A percentile compares a stretch with the other conserved stretches of the same genome.
Evolutionary conservation across 208 protist species (phyloP).

Genomic region (Trypanosoma mega): DNA sequence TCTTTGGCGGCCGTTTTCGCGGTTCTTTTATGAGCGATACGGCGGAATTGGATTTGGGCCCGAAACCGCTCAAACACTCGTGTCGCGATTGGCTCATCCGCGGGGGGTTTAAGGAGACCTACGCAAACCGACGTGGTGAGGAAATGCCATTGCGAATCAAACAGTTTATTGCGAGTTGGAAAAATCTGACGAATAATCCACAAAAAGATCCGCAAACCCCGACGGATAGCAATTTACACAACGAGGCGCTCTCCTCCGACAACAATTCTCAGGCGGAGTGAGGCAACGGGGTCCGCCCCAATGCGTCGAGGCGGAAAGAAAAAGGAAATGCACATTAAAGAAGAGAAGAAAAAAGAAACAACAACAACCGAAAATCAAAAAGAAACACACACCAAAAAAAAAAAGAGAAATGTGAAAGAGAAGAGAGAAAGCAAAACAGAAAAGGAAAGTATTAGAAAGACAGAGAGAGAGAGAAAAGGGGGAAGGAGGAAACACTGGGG

Average conservation of each 20-base stretch:
- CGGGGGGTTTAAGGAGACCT: conserved; percentile 17
- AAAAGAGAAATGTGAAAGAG: background rate
- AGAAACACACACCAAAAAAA: background rate
- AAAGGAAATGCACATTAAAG: background rate
- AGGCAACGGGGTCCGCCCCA: background rate
- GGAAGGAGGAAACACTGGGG: background rate
- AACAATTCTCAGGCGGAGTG: conserved; percentile 26
- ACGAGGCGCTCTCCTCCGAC: conserved; percentile 26
- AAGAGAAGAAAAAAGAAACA: conserved; percentile 1
- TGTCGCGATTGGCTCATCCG: conserved; percentile 63
- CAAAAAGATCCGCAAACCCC: conserved; percentile 12
- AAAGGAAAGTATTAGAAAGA: background rate
- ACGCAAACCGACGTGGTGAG: conserved; percentile 26
- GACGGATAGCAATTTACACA: conserved; percentile 7
- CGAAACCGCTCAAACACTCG: conserved; percentile 47
- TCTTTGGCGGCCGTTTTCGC: conserved; percentile 88
- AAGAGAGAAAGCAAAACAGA: background rate
- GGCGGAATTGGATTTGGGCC: conserved; percentile 66
- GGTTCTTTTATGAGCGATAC: conserved; percentile 87
- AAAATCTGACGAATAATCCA: conserved; percentile 9
- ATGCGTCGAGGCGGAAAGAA: background rate
- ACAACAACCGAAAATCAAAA: conserved; percentile 9
- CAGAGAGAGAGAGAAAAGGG: background rate
- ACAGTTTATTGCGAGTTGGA: conserved; percentile 25
- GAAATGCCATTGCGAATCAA: conserved; percentile 40